Base-by-base conservation (phyloP, 2,329 filamentous ascomycete species). In the Fusarium algeriense region DNA sequence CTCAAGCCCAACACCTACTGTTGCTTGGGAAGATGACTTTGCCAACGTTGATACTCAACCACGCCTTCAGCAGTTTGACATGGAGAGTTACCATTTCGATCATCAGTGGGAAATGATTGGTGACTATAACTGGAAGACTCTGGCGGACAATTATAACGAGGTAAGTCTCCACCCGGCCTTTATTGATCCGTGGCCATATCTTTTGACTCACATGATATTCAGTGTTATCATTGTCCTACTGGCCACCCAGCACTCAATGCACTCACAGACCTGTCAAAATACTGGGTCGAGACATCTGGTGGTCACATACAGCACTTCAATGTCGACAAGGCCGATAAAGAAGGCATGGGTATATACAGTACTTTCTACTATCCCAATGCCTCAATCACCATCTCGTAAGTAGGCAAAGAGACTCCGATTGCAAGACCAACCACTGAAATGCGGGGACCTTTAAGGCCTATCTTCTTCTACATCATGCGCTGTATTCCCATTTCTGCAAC, bases 71-170 rank as follows among this genome's bases (percentile, higher is more conserved):
- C 73, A 80, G 23, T 85, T 84, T 74, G 78, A 85, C 65, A 86
- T 84, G 9, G 45, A 37, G 1, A 78, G 87, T 38, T 90, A 88
- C 74, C 74, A 79, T n/a, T 89, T 88, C 66, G 86, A 89, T 69
- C 86, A 89, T 73, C 78, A 78, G 19, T 89, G 86, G 85, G 82
- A 86, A 56, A 85, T 87, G 83, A 81, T 86, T 34, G 85, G 84
- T 0, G 81, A 84, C 23, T 87, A 85, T 73, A 89, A 89, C 78
- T 89, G 87, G 87, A 89, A 89, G 78, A 85, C 85, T 13, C 77
- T 88, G 13, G 84, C 84, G 7, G 88, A 90, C 73, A 90, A 90
- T 78, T 91, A 89, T 80, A 90, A 91, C 71, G 88, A 70, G 7
- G 57, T 67, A 6, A 30, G 54, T 58, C 35, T 30, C 26, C 28